phyloP scores from a whole-genome alignment of 371 early-diverging fungal species.

The Apophysomyces ossiformis region DNA sequence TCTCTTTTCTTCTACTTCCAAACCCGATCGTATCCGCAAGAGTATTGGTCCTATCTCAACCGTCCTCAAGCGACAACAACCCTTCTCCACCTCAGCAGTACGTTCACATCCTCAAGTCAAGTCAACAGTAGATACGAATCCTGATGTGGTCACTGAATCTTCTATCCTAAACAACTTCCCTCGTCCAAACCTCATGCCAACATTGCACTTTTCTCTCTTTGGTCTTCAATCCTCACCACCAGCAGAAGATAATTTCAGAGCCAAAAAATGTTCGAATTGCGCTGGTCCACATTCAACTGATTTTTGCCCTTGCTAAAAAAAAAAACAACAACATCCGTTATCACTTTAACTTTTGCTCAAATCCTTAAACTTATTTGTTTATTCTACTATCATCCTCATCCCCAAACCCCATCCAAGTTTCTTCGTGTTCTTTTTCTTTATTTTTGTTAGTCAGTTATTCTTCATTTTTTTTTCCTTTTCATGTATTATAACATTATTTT shows the following conservation, averaged over 20 bases:
- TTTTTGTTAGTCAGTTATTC: neutral
- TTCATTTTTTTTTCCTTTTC: neutral
- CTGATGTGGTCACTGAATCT: conserved; percentile 41
- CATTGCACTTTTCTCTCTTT: conserved; percentile 47
- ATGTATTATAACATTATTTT: neutral
- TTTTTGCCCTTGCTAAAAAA: conserved; percentile 52
- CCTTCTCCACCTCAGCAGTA: conserved; percentile 2
- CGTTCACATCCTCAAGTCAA: conserved; percentile 13
- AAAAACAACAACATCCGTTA: too few species aligned
- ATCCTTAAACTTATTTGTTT: too few species aligned
- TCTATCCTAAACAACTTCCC: conserved; percentile 46
- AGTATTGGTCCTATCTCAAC: conserved; percentile 43
- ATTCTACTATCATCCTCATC: too few species aligned
- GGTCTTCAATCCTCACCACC: conserved; percentile 33
- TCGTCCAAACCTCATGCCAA: conserved; percentile 55
- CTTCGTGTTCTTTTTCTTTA: neutral
- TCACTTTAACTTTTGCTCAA: too few species aligned
- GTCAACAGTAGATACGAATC: neutral
- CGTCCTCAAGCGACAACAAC: conserved; percentile 39
- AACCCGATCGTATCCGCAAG: conserved; percentile 40
- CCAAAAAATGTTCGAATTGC: conserved; percentile 44
- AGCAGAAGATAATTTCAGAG: conserved; percentile 20
- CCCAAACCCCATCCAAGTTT: too few species aligned
- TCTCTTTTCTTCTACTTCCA: conserved; percentile 34
- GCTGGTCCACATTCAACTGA: conserved; percentile 56